Base-by-base conservation (phyloP, 306 rosid species). In the Vigna trinervia region DNA sequence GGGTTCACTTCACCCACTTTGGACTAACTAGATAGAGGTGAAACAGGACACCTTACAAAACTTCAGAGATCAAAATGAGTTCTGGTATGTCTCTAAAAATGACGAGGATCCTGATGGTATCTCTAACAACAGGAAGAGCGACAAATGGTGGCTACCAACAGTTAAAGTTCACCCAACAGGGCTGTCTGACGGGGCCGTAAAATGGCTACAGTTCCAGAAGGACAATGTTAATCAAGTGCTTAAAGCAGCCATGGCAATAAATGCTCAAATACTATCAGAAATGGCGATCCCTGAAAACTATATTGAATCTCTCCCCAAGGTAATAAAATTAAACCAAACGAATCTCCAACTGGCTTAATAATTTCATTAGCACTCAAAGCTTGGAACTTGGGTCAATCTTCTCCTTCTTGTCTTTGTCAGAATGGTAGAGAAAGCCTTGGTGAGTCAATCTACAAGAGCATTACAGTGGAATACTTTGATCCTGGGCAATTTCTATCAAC, bases 171-270 rank as follows among this genome's bases (percentile, higher is more conserved):
- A 94, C 2, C 84, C 87, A 11, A 78, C 84, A 22, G 98, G 98
- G n/a, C 59, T 92, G 26, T 93, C 97, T 39, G 93, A 88, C 1
- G 77, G n/a, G 39, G 84, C 89, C 52, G 70, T 81, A 59, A 96
- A 84, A 87, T 91, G 94, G 91, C 51, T 96, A 80, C 84, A 73
- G 17, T 78, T 36, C 70, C 91, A 88, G 80, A 92, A 88, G 83
- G 98, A 96, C 4, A 84, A 87, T 43, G 90, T 87, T 54, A 88
- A 84, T 81, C 98, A 91, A 87, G 92, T 91, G 15, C 87, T 92
- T 4, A 96, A 92, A 84, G 99, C 97, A 80, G 92, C 99, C 86
- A 91, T 91, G 97, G 97, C 98, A 0, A 96, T 96, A n/a, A 96
- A 96, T 79, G 91, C 97, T 66, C 97, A 92, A 84, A 86, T 89